phyloP scores from a whole-genome alignment of 108 stramenopile genomes.

The Ochromonas danica region DNA sequence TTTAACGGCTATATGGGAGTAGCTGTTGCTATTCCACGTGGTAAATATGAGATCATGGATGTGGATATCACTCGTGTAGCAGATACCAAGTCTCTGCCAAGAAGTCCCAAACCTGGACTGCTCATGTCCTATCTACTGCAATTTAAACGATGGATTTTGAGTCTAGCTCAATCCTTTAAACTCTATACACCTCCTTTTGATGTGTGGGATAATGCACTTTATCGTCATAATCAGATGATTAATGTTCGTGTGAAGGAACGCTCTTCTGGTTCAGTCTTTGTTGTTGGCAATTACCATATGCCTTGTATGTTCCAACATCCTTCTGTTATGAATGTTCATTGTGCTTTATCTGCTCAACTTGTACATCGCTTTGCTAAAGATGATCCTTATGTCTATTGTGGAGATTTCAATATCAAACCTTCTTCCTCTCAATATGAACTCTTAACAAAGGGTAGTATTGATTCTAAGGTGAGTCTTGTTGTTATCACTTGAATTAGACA shows the following conservation, averaged over 20 bases:
- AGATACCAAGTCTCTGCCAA: constrained; percentile 49
- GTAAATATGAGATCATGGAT: constrained; percentile 36
- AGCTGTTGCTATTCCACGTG: constrained; percentile 67
- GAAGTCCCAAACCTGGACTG: constrained; percentile 16
- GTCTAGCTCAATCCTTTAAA: constrained; percentile 12
- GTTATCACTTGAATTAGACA: constrained; percentile 60
- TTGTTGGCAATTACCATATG: constrained; percentile 92
- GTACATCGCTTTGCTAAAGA: constrained; percentile 42
- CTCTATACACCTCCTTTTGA: constrained; percentile 45
- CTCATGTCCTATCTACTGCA: background rate
- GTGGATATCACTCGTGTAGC: constrained; percentile 46
- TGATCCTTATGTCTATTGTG: constrained; percentile 49
- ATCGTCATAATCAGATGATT: constrained; percentile 68
- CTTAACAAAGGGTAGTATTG: constrained; percentile 73
- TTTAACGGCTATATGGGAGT: constrained; percentile 93
- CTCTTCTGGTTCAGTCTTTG: constrained; percentile 53
- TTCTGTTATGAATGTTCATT: constrained; percentile 75
- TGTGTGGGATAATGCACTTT: constrained; percentile 71
- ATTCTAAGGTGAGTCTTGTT: constrained; percentile 54
- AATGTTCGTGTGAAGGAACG: constrained; percentile 62
- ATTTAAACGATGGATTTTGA: background rate
- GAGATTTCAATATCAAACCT: constrained; percentile 81
- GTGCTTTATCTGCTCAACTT: constrained; percentile 65
- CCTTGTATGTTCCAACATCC: constrained; percentile 86
- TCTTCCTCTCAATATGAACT: constrained; percentile 73